Evolutionary conservation across 495 filamentous ascomycete genomes (phyloP), one percentile per base, ranked within the genome.

Genomic region (Podospora conica): DNA sequence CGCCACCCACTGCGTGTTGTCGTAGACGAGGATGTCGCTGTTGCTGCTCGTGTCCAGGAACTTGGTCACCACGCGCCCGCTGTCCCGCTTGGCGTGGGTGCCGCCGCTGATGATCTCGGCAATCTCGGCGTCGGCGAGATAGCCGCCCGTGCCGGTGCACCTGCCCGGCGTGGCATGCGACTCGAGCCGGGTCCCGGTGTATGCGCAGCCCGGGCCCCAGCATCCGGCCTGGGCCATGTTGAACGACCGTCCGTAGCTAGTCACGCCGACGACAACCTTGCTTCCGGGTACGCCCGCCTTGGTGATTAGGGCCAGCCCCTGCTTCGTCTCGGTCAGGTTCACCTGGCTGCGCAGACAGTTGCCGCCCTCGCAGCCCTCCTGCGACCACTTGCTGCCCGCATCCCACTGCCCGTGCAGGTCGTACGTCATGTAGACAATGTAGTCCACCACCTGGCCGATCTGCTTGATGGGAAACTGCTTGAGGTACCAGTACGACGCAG

Each of bases 281-380:
- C 69, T 74, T 0, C 73, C 55, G 0, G 73, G 74, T 1, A 82
- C 78, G 23, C 80, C 80, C 3, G 80, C 80, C 61, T 82, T 83
- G 9, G 80, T 83, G 20, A 83, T 29, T 78, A 84, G 81, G n/a
- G 73, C 60, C 0, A 83, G 68, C 6, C 74, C 69, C 27, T 71
- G 54, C 27, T 62, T 55, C 7, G 78, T 81, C 69, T 82, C 80
- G 3, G 80, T 81, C 29, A 65, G 21, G 64, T 82, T 82, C 31
- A 81, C 76, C 55, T 81, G 78, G n/a, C 70, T 74, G 22, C 78
- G 69, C 4, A 81, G 73, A 65, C 78, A 80, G 58, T 76, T 78
- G 10, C 80, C 77, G 1, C 24, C 33, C 0, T 64, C 24, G 63
- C 61, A 64, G 24, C 61, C 61, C 18, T 48, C 53, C 2, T 10